Evolutionary conservation across 169 alveolate genomes (phyloP).

Genomic region (Cryptosporidium tyzzeri): DNA sequence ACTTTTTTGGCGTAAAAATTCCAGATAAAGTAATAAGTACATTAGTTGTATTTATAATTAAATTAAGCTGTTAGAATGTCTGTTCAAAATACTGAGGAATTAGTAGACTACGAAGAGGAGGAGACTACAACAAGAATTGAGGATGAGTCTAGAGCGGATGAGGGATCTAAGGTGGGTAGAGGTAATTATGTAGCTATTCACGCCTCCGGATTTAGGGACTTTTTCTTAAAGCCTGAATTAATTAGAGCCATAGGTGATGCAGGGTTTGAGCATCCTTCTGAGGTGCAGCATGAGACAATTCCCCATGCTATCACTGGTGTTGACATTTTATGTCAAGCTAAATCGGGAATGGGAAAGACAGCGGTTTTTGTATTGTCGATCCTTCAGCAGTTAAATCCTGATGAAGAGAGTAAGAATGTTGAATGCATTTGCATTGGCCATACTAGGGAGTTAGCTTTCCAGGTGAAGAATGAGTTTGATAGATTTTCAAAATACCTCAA

Average conservation of each 20-base stretch:
- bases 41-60: constrained; percentile 3
- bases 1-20: neutral
- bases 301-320: constrained; percentile 98
- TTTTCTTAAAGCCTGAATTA: constrained; percentile 96
- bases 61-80: constrained; percentile 16
- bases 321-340: constrained; percentile 99
- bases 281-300: constrained; percentile 98
- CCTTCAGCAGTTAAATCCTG: constrained; percentile 94
- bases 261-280: constrained; percentile 99
- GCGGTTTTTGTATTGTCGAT: constrained; percentile 99
- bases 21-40: constrained; percentile 4
- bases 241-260: constrained; percentile 96
- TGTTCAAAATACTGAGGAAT: constrained; percentile 68
- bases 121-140: constrained; percentile 70
- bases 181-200: constrained; percentile 91
- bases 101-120: constrained; percentile 76
- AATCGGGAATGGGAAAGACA: constrained; percentile 99
- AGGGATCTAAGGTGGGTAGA: constrained; percentile 84
- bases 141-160: constrained; percentile 53
- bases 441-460: constrained; percentile 99
- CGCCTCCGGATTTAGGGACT: constrained; percentile 95
- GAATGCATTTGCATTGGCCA: constrained; percentile 95
- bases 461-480: constrained; percentile 98
- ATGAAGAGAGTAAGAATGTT: constrained; percentile 86
- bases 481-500: constrained; percentile 96